Evolutionary conservation across 345 rosid genomes (phyloP), one percentile per base, ranked within the genome.

Genomic region (Eucalyptus decipiens): DNA sequence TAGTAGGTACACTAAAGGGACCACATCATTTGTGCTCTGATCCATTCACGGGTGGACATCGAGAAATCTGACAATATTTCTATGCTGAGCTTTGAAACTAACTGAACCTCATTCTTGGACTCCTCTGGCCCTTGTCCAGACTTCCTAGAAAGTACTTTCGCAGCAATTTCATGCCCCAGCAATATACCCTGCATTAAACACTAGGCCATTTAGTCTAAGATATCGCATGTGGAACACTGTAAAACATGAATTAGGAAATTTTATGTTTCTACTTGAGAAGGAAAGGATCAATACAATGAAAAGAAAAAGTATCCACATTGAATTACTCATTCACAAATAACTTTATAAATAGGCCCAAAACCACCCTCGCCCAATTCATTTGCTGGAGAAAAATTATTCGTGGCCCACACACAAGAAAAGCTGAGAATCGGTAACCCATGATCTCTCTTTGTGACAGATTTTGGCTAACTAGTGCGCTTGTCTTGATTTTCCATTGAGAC

Each of bases 291-390:
- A 6, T 19, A 72, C 28, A 37, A 19, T 21, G 45, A 37, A 6
- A 37, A 37, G 37, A 69, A 69, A 34, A 69, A 34, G 80, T 34
- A 34, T 18, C 40, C 11, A 16, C 37, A 37, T 37, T 37, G 37
- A 37, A 37, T 37, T 37, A 37, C 24, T 69, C 43, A 69, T 8
- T 34, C 7, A 5, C 6, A 1, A 19, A 56, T 86, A 58, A 89
- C 92, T 91, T 89, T 90, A 65, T 89, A 91, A 89, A 91, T 89
- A 30, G 50, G 89, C 24, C 94, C 91, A 58, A 91, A 91, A 47
- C 94, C 92, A 43, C 92, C 92, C 80, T 90, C 34, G 8, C 94
- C 92, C 2, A 91, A 65, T 56, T 92, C 90, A 40, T 88, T 90
- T 8, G 83, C 90, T 18, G 40, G 48, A 12, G 92, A 89, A 87